These are phyloP conservation scores for Botrytis paeoniae DNA, from an alignment of 2,329 filamentous ascomycete species.

Conservation along the genomic window DNA sequence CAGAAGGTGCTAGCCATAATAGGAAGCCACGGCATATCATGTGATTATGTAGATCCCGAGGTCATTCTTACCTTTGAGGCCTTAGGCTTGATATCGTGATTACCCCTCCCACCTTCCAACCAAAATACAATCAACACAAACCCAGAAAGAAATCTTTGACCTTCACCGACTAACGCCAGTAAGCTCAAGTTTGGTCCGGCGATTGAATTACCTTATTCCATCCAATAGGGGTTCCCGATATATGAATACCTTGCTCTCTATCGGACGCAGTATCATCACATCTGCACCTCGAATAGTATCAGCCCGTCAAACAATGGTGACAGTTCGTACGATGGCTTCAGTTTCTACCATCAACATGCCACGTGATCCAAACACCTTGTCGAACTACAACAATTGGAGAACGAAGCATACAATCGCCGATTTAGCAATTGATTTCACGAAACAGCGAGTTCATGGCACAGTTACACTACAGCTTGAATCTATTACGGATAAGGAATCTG, in stretches of 20 bases:
- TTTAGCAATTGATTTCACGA: constrained; percentile 79
- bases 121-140: background rate
- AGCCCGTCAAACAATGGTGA: constrained; percentile 18
- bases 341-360: constrained; percentile 25
- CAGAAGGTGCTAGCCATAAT: background rate
- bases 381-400: constrained; percentile 86
- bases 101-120: constrained; percentile 5
- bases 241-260: constrained; percentile 21
- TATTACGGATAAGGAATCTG: constrained; percentile 67
- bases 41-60: background rate
- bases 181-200: background rate
- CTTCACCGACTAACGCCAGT: constrained; percentile 1
- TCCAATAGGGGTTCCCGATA: background rate
- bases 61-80: background rate
- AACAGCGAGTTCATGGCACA: constrained; percentile 71
- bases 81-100: background rate
- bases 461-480: constrained; percentile 76
- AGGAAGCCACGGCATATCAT: background rate
- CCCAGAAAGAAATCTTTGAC: constrained; percentile 16
- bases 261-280: constrained; percentile 25
- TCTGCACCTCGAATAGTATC: constrained; percentile 23
- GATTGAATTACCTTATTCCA: background rate
- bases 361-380: constrained; percentile 84
- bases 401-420: constrained; percentile 80
- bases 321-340: constrained; percentile 29